Evolutionary conservation across 805 yeast genomes (phyloP), one percentile per base, ranked within the genome.

Genomic region (Candida broadrunensis): DNA sequence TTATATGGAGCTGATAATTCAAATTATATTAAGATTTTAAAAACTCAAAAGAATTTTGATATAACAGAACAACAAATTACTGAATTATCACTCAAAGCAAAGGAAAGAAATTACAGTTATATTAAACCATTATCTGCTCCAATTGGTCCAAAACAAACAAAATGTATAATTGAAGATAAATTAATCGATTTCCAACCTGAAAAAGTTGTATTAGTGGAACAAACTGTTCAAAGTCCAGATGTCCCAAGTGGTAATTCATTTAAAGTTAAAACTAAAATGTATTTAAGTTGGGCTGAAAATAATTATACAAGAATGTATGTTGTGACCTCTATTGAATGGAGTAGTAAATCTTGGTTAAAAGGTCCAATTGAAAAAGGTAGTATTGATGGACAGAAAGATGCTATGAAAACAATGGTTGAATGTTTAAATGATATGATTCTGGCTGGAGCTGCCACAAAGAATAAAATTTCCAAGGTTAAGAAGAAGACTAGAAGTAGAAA

Each of bases 161-260:
- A 63, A 43, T 85, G 91, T 65, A 57, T 69, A 14, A 81, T 85
- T 35, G 68, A 72, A 4, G 95, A 86, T 52, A 70, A 70, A 2
- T 54, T 85, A 14, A 78, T 80, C 23, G 67, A 73, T 33, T 65
- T 55, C 40, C 81, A 84, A 51, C 67, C 76, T 15, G 67, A 73
- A 5, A 63, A 67, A 19, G 63, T 57, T 42, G 67, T 80, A 17
- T 65, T 70, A 23, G 77, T 81, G 2, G 68, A 73, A 2, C 86
- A 83, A 48, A 57, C 68, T 1, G 80, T 89, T 0, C 75, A 72
- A 36, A 82, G 88, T 0, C 95, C 93, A 0, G 93, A 85, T 63
- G 88, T 85, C n/a, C 95, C 95, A 0, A 80, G 85, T 25, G 93
- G 95, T 6, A 74, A 70, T 47, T 68, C 84, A 0, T 86, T 86